A percentile compares a stretch with the other conserved stretches of the same genome.
Conservation (phyloP, 345 rosid genomes). For the Ailanthus altissimus region DNA sequence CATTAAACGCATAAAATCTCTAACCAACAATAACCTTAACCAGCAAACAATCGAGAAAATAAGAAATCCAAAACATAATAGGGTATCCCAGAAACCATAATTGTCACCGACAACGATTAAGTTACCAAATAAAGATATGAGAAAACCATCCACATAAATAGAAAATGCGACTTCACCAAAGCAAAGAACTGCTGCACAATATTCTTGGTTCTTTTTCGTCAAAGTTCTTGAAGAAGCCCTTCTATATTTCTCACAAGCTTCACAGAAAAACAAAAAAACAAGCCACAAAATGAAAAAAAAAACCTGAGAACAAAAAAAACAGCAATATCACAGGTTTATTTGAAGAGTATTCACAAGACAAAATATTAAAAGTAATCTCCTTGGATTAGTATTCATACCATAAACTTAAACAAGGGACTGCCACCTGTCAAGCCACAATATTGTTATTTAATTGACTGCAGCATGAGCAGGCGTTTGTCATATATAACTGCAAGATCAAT, state of each 20-base stretch:
- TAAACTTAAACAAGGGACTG: conserved; percentile 49
- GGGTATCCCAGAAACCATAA: neutral
- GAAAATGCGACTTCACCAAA: conserved; percentile 29
- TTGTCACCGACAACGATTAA: neutral
- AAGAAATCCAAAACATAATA: conserved; percentile 12
- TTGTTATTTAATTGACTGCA: conserved; percentile 46
- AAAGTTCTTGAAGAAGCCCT: conserved; percentile 41
- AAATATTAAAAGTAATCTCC: neutral
- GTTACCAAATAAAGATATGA: conserved; percentile 6
- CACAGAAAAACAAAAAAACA: conserved; percentile 37
- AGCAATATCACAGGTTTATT: conserved; percentile 5
- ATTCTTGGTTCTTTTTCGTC: conserved; percentile 29
- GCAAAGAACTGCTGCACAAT: conserved; percentile 40
- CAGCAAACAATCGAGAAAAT: neutral
- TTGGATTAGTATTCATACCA: conserved; percentile 39
- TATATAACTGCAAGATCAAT: conserved; percentile 41
- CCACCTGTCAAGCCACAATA: conserved; percentile 68
- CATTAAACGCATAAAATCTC: conserved; percentile 5
- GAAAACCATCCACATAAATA: conserved; percentile 27
- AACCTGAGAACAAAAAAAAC: conserved; percentile 39
- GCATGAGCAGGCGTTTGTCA: conserved; percentile 60
- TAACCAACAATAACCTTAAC: neutral
- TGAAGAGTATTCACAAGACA: neutral
- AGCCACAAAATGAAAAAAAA: conserved; percentile 43
- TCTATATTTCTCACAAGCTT: conserved; percentile 45